Base-by-base conservation (phyloP, 2,329 filamentous ascomycete species). In the Fusarium chaquense region DNA sequence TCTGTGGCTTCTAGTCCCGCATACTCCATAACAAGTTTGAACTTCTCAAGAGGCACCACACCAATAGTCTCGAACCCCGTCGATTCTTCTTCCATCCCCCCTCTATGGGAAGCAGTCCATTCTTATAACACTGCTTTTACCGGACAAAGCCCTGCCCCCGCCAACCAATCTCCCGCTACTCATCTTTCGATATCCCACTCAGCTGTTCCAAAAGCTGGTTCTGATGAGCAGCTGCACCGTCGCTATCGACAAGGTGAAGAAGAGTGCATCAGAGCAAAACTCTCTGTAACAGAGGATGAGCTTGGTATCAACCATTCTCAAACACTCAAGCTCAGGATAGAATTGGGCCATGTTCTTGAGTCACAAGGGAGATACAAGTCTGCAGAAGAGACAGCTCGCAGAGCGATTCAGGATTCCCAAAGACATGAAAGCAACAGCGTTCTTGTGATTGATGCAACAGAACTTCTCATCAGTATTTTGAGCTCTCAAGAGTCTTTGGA, bases 401-500 rank as follows among this genome's bases (percentile, higher is more conserved):
- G 13, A n/a, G 8, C 1, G 7, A 1, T 62, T 3, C 0, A 20
- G 3, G 16, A 18, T 1, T 30, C 12, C 15, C 35, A 2, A 7
- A 15, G 12, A 2, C 3, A 4, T 1, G 13, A 7, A 0, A 13
- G 6, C 2, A 12, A 8, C 0, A 3, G 1, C 7, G 3, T 3
- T 5, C 4, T 8, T 7, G 35, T 12, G 6, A 6, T 54, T 2
- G 1, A 28, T 2, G 30, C 11, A 22, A 10, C 35, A 3, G 0
- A 26, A 0, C 3, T n/a, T 7, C 28, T 62, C 2, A 5, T 9
- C 12, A 0, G 0, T 0, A 2, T 26, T 43, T 0, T 54, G 1
- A 0, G 0, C 0, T 0, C 0, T 0, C 59, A 62, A 24, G 47
- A 28, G 2, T 6, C 24, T 1, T 1, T 11, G 0, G 3, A 1